Conservation (phyloP, 1,284 basidiomycete genomes). For the Tetrapyrgos nigripes region DNA sequence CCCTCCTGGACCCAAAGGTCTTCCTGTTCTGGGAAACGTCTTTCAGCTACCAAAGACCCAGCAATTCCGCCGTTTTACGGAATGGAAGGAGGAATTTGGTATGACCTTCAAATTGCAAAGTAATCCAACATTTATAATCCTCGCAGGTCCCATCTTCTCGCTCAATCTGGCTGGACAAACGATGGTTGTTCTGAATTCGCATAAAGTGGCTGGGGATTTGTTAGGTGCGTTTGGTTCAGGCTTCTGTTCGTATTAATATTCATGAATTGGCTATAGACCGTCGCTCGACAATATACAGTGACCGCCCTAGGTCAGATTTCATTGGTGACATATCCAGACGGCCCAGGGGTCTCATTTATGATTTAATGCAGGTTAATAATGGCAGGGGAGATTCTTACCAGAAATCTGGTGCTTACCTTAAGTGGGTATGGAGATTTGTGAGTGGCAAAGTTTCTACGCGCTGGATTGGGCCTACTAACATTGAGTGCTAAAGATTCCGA, state of each 20-base stretch:
- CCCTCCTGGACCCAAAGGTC: too few relatives aligned
- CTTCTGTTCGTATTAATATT: not conserved
- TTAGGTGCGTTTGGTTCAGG: not conserved
- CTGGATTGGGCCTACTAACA: too few relatives aligned
- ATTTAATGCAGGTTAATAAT: too few relatives aligned
- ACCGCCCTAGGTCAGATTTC: too few relatives aligned
- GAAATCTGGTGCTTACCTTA: conserved; percentile 8
- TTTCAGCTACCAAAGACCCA: too few relatives aligned
- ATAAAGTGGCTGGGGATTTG: conserved; percentile 5
- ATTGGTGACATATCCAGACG: too few relatives aligned
- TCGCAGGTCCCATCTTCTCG: conserved; percentile 6
- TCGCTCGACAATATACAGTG: conserved; percentile 1
- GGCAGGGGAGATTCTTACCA: conserved; percentile 6
- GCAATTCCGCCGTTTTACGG: too few relatives aligned
- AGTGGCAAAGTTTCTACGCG: too few relatives aligned
- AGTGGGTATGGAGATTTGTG: not conserved
- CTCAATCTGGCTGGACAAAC: conserved; percentile 5
- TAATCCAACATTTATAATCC: not conserved
- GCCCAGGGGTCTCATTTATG: not conserved
- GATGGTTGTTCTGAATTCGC: conserved; percentile 7
- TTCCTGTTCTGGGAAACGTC: too few relatives aligned
- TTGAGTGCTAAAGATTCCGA: too few relatives aligned
- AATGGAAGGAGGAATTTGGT: conserved; percentile 10
- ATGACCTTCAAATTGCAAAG: not conserved
- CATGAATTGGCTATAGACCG: not conserved